Evolutionary conservation across 2,329 filamentous ascomycete genomes (phyloP), one percentile per base, ranked within the genome.

Genomic region (Xylariales sp.): DNA sequence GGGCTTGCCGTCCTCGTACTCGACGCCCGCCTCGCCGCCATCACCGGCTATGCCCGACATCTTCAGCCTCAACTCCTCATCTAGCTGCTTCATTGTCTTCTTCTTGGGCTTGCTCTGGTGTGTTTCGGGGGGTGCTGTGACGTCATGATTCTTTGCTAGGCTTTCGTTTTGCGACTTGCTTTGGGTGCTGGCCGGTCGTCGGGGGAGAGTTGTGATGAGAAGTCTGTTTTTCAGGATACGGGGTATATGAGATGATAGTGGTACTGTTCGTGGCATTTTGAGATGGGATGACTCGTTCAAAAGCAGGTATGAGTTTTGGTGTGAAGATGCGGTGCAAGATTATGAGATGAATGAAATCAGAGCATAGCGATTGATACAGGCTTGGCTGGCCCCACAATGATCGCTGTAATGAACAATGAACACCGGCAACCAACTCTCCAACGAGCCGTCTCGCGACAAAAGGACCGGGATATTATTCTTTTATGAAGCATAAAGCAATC

Each of bases 1-100:
- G 0, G 92, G 88, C 76, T 90, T 86, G 0, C 92, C 92, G 72
- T 93, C 86, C 77, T 94, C 92, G 68, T 92, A 90, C 78, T 94
- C 91, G 4, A 94, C 81, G 0, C 91, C 92, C 3, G 90, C 83
- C 32, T 86, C 86, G 8, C 92, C 91, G 3, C 91, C 91, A 49
- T 90, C 91, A 0, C 92, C 91, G 0, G 90, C 85, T 36, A 90
- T 81, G 10, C 85, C 87, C 72, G 91, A 89, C 73, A 94, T 84
- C 68, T 89, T 91, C 67, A 84, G 77, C 48, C 84, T 83, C 30
- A 94, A 77, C 72, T 93, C 91, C 68, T 88, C 86, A 74, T 94
- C 92, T 1, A 87, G 78, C 73, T 93, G 84, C 0, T 86, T 83
- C 64, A 87, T 82, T 0, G 88, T 89, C 77, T 91, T 92, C 65